phyloP scores from a whole-genome alignment of 2,329 filamentous ascomycete species.

The Aspergillus novoparasiticus region DNA sequence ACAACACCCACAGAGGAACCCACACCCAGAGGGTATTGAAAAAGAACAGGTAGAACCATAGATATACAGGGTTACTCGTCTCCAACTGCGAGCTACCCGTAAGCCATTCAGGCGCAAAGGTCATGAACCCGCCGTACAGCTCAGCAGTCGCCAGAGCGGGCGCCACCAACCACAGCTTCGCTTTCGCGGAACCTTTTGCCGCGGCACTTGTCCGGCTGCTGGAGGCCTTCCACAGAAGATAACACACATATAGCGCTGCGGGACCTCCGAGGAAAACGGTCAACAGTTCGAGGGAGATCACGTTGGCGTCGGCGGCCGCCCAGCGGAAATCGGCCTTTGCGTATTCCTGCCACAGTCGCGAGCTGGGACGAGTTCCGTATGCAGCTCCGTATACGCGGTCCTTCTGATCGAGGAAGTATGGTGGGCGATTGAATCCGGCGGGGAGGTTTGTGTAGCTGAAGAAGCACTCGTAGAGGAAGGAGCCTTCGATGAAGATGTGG shows the following conservation, averaged over 20 bases:
- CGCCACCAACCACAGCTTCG: conserved; percentile 59
- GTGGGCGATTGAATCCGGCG: conserved; percentile 31
- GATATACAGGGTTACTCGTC: conserved; percentile 62
- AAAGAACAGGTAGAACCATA: conserved; percentile 65
- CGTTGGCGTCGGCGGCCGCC: conserved; percentile 60
- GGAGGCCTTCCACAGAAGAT: conserved; percentile 45
- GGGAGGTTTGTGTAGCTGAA: conserved; percentile 62
- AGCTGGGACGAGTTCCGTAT: conserved; percentile 58
- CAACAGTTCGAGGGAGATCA: conserved; percentile 62
- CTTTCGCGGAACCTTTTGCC: conserved; percentile 30
- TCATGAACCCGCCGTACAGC: conserved; percentile 67
- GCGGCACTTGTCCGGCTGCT: conserved; percentile 17
- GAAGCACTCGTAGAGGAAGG: conserved; percentile 93
- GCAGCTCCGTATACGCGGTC: conserved; percentile 61
- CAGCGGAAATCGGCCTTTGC: conserved; percentile 65
- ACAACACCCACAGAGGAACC: conserved; percentile 60
- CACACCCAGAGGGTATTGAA: conserved; percentile 67
- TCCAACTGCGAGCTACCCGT: conserved; percentile 60
- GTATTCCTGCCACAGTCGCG: conserved; percentile 66
- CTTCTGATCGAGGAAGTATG: conserved; percentile 56
- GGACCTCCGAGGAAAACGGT: conserved; percentile 64
- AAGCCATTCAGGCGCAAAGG: conserved; percentile 67
- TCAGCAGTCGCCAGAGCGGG: conserved; percentile 63
- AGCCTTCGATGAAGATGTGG: conserved; percentile 88
- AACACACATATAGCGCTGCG: conserved; percentile 60